Base-by-base conservation (phyloP, 139 green algal genomes). In the Chlamydomonas sphaeroides region DNA sequence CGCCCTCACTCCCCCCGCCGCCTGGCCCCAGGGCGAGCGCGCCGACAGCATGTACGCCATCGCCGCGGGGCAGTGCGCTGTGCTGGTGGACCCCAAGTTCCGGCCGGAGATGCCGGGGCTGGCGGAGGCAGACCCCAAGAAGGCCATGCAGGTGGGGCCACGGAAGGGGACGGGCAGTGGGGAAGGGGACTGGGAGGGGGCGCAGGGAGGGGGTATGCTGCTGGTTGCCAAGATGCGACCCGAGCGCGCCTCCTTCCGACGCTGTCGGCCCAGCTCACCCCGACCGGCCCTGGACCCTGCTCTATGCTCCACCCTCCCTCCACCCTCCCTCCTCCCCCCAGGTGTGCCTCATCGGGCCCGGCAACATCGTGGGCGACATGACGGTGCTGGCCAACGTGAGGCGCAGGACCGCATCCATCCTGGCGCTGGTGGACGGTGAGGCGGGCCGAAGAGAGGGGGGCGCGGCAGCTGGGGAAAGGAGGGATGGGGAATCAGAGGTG, bases 291-390 rank as follows among this genome's bases (percentile, higher is more conserved):
- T 51, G 45, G 14, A 51, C 45, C 45, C 45, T 51, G 45, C 10
- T 14, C 45, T 51, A 14, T 8, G 10, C 45, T 51, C 10, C 8
- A 51, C 8, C 45, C 45, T 51, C 10, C 10, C 45, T 14, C 14
- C n/a, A n/a, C n/a, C n/a, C n/a, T n/a, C n/a, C n/a, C n/a, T n/a
- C n/a, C n/a, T n/a, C 38, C 8, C 11, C 73, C 8, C 67, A 87
- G 83, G 68, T 87, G 30, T 81, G 80, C n/a, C 69, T 69, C 1
- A 63, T 88, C 53, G 77, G 74, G 48, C 36, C 84, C 23, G 76
- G 76, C 41, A 77, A 69, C 76, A 84, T 88, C 61, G 68, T 88
- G 38, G 84, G 84, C 30, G 84, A 88, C 69, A 84, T 88, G 57
- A 84, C 76, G 33, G 76, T 88, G 59, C 68, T 88, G 33, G 83